Conservation (phyloP, 108 stramenopile genomes). For the Nitzschia sp. region DNA sequence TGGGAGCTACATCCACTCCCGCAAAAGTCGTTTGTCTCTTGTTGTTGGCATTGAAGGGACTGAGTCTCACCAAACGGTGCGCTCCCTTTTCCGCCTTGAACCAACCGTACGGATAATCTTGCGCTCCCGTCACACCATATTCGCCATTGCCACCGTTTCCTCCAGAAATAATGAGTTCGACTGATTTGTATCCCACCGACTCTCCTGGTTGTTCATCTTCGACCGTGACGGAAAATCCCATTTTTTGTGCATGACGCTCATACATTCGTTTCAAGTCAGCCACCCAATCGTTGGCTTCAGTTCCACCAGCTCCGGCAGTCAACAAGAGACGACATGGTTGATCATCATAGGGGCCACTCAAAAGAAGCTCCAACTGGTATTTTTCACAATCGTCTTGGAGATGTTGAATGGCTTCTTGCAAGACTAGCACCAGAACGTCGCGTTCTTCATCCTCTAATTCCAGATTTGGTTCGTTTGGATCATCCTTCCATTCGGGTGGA, state of each 20-base stretch:
- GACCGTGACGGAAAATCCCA: constrained; percentile 59
- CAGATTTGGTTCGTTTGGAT: background rate
- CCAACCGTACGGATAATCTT: constrained; percentile 71
- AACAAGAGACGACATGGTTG: constrained; percentile 81
- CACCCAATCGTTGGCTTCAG: constrained; percentile 95
- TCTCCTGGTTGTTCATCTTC: constrained; percentile 69
- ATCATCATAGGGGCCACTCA: constrained; percentile 76
- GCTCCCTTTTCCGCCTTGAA: constrained; percentile 92
- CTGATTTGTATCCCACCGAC: constrained; percentile 84
- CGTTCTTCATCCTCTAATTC: constrained; percentile 34
- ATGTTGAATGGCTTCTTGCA: constrained; percentile 31
- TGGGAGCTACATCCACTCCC: constrained; percentile 88
- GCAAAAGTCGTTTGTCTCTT: constrained; percentile 98
- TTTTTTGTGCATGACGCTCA: constrained; percentile 54
- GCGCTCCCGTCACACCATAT: constrained; percentile 2
- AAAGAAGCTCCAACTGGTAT: constrained; percentile 66
- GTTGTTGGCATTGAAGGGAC: constrained; percentile 91
- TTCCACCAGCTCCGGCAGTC: constrained; percentile 97
- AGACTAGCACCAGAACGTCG: constrained; percentile 55
- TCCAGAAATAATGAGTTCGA: constrained; percentile 72
- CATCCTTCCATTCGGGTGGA: background rate
- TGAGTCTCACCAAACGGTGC: constrained; percentile 88
- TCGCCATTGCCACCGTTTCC: constrained; percentile 32
- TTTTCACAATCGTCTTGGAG: constrained; percentile 51
- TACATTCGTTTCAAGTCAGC: constrained; percentile 82